Evolutionary conservation across 179 eudicot genomes (phyloP).

Genomic region (Gypsophila paniculata): DNA sequence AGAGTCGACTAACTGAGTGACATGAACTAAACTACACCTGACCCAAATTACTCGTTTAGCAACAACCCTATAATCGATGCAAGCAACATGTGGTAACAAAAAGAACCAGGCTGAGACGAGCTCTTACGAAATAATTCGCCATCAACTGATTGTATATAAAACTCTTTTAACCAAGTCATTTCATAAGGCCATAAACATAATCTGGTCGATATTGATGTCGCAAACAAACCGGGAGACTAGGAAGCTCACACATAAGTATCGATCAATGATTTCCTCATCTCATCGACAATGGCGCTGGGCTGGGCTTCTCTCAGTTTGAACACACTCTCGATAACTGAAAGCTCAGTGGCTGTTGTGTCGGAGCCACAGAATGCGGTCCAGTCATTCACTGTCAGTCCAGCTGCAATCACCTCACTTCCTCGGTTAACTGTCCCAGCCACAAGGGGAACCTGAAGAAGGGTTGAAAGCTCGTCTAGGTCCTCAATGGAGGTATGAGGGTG

Average conservation of each 20-base stretch:
- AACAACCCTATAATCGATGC: not conserved
- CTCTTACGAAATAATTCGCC: not conserved
- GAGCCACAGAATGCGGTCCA: slow-evolving; percentile 95
- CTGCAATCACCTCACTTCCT: slow-evolving; percentile 85
- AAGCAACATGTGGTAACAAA: not conserved
- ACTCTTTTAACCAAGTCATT: not conserved
- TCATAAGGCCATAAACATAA: not conserved
- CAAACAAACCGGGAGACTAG: not conserved
- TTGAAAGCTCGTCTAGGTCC: slow-evolving; percentile 89
- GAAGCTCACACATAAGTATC: slow-evolving; percentile 57
- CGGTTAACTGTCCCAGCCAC: slow-evolving; percentile 93
- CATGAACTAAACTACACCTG: too few relatives aligned
- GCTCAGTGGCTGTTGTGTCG: slow-evolving; percentile 92
- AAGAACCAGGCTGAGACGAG: not conserved
- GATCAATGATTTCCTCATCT: slow-evolving; percentile 82
- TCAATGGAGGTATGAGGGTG: slow-evolving; percentile 93
- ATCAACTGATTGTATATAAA: not conserved
- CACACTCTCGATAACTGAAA: slow-evolving; percentile 86
- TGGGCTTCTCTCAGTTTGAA: slow-evolving; percentile 88
- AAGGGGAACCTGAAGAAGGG: slow-evolving; percentile 90
- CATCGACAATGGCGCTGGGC: slow-evolving; percentile 72
- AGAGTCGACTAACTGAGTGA: too few relatives aligned
- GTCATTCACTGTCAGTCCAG: slow-evolving; percentile 77
- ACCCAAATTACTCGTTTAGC: not conserved
- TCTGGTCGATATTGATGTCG: not conserved